phyloP scores from a whole-genome alignment of 176 grass and related monocot species.

The Eleusine indica region DNA sequence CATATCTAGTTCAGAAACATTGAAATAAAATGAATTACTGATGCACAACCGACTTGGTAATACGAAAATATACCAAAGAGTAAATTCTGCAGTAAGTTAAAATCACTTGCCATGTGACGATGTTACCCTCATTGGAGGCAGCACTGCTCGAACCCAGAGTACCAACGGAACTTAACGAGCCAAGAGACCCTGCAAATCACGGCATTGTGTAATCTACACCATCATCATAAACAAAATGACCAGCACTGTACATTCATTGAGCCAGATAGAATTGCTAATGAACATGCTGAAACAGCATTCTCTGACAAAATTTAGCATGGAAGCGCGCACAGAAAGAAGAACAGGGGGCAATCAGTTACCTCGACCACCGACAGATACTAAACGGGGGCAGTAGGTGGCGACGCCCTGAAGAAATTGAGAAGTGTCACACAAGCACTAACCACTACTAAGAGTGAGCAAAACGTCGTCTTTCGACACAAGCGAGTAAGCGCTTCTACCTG shows the following conservation, averaged over 20 bases:
- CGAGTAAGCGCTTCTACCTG: constrained; percentile 49
- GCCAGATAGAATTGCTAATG: not conserved
- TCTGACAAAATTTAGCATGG: not conserved
- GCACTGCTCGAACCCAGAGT: constrained; percentile 27
- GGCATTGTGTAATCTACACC: not conserved
- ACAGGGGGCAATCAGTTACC: constrained; percentile 44
- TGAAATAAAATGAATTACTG: not conserved
- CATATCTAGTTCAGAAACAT: not conserved
- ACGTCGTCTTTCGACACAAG: not conserved
- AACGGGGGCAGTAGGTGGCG: constrained; percentile 71
- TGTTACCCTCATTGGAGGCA: constrained; percentile 8
- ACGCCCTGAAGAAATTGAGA: constrained; percentile 61
- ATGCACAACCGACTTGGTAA: not conserved
- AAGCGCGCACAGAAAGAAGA: not conserved
- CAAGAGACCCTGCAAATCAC: constrained; percentile 65
- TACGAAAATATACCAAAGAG: not conserved
- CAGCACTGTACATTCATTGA: not conserved
- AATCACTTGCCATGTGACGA: constrained; percentile 60
- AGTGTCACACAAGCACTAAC: not conserved
- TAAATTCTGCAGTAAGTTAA: not conserved
- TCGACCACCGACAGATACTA: constrained; percentile 79
- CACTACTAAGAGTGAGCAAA: not conserved
- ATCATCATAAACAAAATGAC: not conserved
- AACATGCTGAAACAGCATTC: not conserved
- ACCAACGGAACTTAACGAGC: constrained; percentile 54